Evolutionary conservation across 2,329 filamentous ascomycete genomes (phyloP), one percentile per base, ranked within the genome.

Genomic region (Sclerotinia trifoliorum): DNA sequence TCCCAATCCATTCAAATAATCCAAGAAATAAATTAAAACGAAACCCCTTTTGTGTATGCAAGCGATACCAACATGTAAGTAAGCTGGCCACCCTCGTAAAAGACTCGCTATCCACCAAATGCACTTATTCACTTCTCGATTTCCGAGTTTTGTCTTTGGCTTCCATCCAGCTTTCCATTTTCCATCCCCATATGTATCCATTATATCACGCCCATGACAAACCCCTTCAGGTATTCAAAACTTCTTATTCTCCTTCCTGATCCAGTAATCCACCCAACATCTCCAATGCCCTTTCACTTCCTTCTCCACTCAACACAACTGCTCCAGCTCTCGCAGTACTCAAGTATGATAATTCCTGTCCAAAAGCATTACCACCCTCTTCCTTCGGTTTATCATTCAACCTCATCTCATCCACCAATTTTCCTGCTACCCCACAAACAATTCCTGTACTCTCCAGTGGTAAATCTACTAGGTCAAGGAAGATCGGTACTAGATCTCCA

Each of bases 371-470:
- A 1, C 29, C 46, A 24, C 46, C 46, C 11, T 63, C 60, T 63
- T 51, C 60, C 10, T 63, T 29, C 1, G 60, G 60, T 3, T 26
- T 8, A n/a, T 67, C 71, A 46, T 69, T 48, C 49, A 70, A 39
- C 48, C 83, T 80, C 78, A 92, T 89, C 57, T 91, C 91, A 62
- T 91, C 87, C 0, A 93, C 90, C 39, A 98, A 83, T 66, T 88
- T 86, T 35, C 93, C 92, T 0, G 94, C 94, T 2, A 99, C 92
- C 39, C 95, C 94, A 73, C 94, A 97, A 4, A 99, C 93, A 68
- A 99, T 97, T 29, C 94, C 94, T 0, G 94, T 96, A 10, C 93
- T 93, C 78, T 97, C 93, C 54, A 94, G 84, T 0, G 94, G 92
- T 52, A 98, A 81, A 54, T 87, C 88, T 26, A 87, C 88, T 35